phyloP scores from a whole-genome alignment of 2,329 filamentous ascomycete genomes.

The Microsporum audouinii region DNA sequence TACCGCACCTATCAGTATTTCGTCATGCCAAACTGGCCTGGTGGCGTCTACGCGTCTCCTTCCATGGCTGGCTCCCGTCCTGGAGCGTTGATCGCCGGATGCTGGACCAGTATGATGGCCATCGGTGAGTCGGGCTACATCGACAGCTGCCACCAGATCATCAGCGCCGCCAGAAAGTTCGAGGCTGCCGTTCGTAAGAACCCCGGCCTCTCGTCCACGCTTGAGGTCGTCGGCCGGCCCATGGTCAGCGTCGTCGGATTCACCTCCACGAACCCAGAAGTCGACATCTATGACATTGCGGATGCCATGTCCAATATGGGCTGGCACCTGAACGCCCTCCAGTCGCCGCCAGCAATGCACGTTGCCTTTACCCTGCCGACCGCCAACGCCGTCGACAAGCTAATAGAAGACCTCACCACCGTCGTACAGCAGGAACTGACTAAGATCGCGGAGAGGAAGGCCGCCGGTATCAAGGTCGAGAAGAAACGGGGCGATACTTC shows the following conservation, averaged over 20 bases:
- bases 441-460: constrained; percentile 59
- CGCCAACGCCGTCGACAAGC: constrained; percentile 63
- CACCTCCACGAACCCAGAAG: constrained; percentile 52
- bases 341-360: constrained; percentile 84
- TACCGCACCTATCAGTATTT: constrained; percentile 92
- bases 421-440: constrained; percentile 59
- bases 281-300: constrained; percentile 89
- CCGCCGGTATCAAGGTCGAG: constrained; percentile 45
- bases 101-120: constrained; percentile 85
- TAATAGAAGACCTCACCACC: constrained; percentile 57
- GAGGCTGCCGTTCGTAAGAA: constrained; percentile 60
- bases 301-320: constrained; percentile 74
- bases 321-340: constrained; percentile 93
- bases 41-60: constrained; percentile 89
- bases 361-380: constrained; percentile 87
- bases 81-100: constrained; percentile 86
- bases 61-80: constrained; percentile 84
- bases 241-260: constrained; percentile 88
- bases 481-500: constrained; percentile 58
- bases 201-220: constrained; percentile 56
- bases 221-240: constrained; percentile 72
- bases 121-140: constrained; percentile 83
- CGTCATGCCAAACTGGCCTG: constrained; percentile 85
- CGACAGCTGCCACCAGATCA: constrained; percentile 74
- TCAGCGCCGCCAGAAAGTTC: constrained; percentile 75